Evolutionary conservation across 1,284 basidiomycete genomes (phyloP).

Genomic region (Apiotrichum gamsii): DNA sequence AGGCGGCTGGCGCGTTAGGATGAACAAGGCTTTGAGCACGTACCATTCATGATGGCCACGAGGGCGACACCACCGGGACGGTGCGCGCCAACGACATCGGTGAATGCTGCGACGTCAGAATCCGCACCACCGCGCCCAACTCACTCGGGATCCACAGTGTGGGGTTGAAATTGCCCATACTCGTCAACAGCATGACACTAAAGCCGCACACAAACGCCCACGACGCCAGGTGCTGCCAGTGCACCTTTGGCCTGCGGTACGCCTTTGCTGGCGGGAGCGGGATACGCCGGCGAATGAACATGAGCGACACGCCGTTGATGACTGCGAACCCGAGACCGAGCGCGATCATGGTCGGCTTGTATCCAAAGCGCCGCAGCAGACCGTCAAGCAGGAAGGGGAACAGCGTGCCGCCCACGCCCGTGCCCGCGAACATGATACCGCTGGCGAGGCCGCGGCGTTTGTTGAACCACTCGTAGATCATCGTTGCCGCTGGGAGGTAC

Average conservation of each 20-base stretch:
- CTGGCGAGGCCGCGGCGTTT: constrained; percentile 38
- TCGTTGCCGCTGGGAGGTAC: constrained; percentile 42
- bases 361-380: constrained; percentile 37
- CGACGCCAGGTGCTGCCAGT: constrained; percentile 24
- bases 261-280: constrained; percentile 15
- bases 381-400: constrained; percentile 42
- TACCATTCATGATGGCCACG: constrained; percentile 44
- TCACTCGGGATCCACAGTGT: constrained; percentile 28
- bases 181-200: constrained; percentile 31
- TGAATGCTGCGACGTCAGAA: constrained; percentile 25
- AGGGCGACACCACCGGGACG: constrained; percentile 36
- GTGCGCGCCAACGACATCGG: constrained; percentile 31
- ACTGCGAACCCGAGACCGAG: constrained; percentile 31
- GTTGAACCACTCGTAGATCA: constrained; percentile 45
- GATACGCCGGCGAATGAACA: constrained; percentile 40
- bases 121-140: not conserved
- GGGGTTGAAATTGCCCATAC: constrained; percentile 45
- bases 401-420: constrained; percentile 39
- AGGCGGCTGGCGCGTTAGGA: constrained; percentile 32
- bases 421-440: constrained; percentile 43
- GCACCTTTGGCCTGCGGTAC: constrained; percentile 5
- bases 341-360: constrained; percentile 40
- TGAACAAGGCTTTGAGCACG: constrained; percentile 14
- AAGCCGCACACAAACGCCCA: constrained; percentile 27
- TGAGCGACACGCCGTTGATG: constrained; percentile 27